Conservation (phyloP, 805 yeast genomes). For the Saccharomycopsis malanga region DNA sequence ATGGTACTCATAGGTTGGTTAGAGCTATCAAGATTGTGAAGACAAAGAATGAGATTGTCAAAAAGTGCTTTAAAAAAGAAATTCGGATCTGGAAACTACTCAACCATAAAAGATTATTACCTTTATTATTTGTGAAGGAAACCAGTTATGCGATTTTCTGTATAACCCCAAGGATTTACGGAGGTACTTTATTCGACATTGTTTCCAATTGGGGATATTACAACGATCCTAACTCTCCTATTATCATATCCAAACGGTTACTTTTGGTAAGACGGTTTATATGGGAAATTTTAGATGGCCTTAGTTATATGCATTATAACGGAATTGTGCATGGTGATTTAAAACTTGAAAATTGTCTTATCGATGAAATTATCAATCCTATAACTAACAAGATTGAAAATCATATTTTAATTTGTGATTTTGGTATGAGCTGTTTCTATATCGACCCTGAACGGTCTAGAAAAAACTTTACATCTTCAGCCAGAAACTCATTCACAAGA, state of each 20-base stretch:
- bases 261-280: slow-evolving; percentile 33
- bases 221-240: slow-evolving; percentile 25
- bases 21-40: slow-evolving; percentile 60
- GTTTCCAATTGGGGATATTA: slow-evolving; percentile 61
- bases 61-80: slow-evolving; percentile 60
- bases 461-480: slow-evolving; percentile 17
- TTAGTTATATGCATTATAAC: slow-evolving; percentile 56
- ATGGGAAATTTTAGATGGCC: slow-evolving; percentile 50
- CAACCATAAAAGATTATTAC: slow-evolving; percentile 57
- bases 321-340: slow-evolving; percentile 76
- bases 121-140: slow-evolving; percentile 53
- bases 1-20: slow-evolving; percentile 23
- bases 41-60: slow-evolving; percentile 45
- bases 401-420: slow-evolving; percentile 67
- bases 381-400: slow-evolving; percentile 26
- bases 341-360: slow-evolving; percentile 71
- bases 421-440: slow-evolving; percentile 62
- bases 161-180: slow-evolving; percentile 56
- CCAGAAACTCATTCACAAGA: slow-evolving; percentile 20
- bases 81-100: slow-evolving; percentile 68
- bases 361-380: slow-evolving; percentile 36
- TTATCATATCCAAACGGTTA: slow-evolving; percentile 32
- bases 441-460: slow-evolving; percentile 19
- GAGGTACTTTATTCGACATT: slow-evolving; percentile 77
- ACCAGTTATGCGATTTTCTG: slow-evolving; percentile 61